These are phyloP conservation scores for Rosellinia necatrix DNA, from an alignment of 2,329 filamentous ascomycete species.

Conservation along the genomic window DNA sequence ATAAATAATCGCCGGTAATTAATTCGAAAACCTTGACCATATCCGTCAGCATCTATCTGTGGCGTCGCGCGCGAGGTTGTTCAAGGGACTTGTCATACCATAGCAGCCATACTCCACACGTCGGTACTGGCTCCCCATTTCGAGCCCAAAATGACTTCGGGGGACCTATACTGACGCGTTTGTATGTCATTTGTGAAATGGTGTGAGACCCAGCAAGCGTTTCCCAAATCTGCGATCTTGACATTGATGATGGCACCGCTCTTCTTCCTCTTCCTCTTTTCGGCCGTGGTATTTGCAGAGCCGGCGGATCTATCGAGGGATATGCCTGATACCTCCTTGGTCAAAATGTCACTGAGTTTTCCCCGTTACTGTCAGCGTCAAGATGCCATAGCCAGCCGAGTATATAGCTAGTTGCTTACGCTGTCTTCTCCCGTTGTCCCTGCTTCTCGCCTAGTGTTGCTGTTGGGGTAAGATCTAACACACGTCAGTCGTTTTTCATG, in stretches of 20 bases:
- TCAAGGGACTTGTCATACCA: conserved; percentile 66
- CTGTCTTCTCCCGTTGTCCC: conserved; percentile 87
- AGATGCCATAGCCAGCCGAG: neutral
- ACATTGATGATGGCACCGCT: conserved; percentile 79
- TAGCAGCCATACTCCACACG: conserved; percentile 99
- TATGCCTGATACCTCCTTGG: conserved; percentile 92
- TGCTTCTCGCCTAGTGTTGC: conserved; percentile 67
- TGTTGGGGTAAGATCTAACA: conserved; percentile 47
- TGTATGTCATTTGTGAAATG: conserved; percentile 99
- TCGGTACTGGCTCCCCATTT: conserved; percentile 99
- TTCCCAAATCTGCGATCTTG: conserved; percentile 97
- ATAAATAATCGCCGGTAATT: conserved; percentile 97
- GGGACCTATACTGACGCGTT: conserved; percentile 94
- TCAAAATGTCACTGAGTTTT: conserved; percentile 74
- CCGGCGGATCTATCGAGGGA: conserved; percentile 75
- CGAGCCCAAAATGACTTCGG: conserved; percentile 92
- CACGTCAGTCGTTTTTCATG: conserved; percentile 33
- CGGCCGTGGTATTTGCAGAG: conserved; percentile 51
- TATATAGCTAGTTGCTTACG: conserved; percentile 63
- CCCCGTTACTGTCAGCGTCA: conserved; percentile 13
- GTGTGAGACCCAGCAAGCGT: conserved; percentile 98
- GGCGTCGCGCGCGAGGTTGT: neutral
- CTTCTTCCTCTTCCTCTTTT: conserved; percentile 68
- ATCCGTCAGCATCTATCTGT: conserved; percentile 11
- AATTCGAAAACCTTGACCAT: conserved; percentile 82